Evolutionary conservation across 768 basidiomycete species (phyloP), one percentile per base, ranked within the genome.

Genomic region (Serendipita vermifera): DNA sequence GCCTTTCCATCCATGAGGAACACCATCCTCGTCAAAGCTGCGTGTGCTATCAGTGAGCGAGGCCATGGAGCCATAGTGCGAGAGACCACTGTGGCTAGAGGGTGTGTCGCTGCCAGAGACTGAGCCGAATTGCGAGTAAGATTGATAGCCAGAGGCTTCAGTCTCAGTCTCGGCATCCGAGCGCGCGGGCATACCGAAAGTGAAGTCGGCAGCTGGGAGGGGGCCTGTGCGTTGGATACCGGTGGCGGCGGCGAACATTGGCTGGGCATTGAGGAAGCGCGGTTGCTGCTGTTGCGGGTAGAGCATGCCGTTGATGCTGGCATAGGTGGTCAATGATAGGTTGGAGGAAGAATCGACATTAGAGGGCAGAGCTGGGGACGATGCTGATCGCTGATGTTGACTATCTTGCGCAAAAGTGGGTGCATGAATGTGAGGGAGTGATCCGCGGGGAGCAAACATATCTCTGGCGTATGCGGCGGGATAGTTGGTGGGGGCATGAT

Each of bases 61-160:
- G 22, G 58, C 55, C 29, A 59, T 38, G 13, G 60, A 61, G 26
- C 60, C 60, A 31, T 57, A 61, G 51, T 59, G 60, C 9, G 60
- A 36, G 29, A 51, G 56, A 36, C 57, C 26, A 26, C 27, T 20
- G 7, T 54, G 32, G 9, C 27, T 33, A 24, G 46, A 48, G 26
- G 56, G 46, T 5, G 43, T 46, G 54, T 55, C 33, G 58, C 58
- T n/a, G 29, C 32, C 59, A 35, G 14, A 35, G 32, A 56, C 20
- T 26, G 58, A 55, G 13, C 53, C 32, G 29, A 38, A 15, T 9
- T 56, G 53, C 39, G 48, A 57, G 32, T 54, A 60, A 5, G 51
- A 33, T 20, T 57, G 55, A 31, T 59, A 57, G 31, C 36, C 40
- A 17, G 48, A 51, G 33, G 39, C 41, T 56, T 57, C 55, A 27